Base-by-base conservation (phyloP, 2,329 filamentous ascomycete species). In the Trichoderma sp. region DNA sequence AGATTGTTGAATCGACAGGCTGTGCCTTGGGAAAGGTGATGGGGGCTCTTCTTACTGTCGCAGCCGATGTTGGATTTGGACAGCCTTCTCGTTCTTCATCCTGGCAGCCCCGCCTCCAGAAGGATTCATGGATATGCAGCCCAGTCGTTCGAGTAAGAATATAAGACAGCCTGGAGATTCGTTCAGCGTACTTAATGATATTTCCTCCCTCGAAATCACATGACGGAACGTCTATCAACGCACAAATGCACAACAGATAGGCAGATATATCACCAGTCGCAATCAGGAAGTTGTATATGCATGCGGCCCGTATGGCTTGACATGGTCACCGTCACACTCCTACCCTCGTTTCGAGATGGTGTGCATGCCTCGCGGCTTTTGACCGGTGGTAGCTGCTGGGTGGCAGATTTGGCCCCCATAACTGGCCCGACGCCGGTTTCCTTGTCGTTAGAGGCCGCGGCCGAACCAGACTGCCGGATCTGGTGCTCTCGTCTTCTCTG, bases 401-500 rank as follows among this genome's bases (percentile, higher is more conserved):
- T 31, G 64, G 29, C 64, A 67, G 41, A 74, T 75, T 45, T 65
- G n/a, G n/a, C 35, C 38, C 18, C 60, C 50, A 64, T 63, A n/a
- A 72, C 35, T 73, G 41, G 67, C 24, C 45, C 18, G n/a, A 31
- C 12, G 18, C 16, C 66, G 12, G 41, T 21, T 66, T 29, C 27
- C 16, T 53, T n/a, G 71, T 14, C 41, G n/a, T 64, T 27, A 59
- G 38, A n/a, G 24, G 35, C 71, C 35, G 31, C 56, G 74, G 69
- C 65, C 11, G 68, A 76, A 74, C 76, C 76, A 76, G 38, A 65
- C 69, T 76, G 74, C 68, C 75, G 76, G 76, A 56, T 74, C 35
- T 71, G n/a, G 14, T 74, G 27, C 50, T 66, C 71, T 66, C 76
- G 59, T 62, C 75, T 71, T 45, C 41, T 74, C 41, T 66, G 65